phyloP scores from a whole-genome alignment of 148 eudicot genomes.

The Rhododendron williamsianum region DNA sequence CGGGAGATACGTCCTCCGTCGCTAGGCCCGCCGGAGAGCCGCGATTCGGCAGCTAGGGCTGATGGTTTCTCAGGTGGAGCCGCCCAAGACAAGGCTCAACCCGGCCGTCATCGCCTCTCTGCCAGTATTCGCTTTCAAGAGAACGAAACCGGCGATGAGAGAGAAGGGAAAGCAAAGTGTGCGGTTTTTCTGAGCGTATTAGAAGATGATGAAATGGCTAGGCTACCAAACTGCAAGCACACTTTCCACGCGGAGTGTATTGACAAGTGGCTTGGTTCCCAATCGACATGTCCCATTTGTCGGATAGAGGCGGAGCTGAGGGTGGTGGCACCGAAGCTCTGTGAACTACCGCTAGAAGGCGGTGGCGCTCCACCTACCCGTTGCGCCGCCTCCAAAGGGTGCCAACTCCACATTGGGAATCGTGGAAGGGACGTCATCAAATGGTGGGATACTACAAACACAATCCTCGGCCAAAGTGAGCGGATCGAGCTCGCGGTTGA shows the following conservation, averaged over 20 bases:
- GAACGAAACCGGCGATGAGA: background rate
- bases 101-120: conserved; percentile 35
- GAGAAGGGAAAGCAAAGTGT: conserved; percentile 20
- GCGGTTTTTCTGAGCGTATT: conserved; percentile 40
- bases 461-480: conserved; percentile 18
- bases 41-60: background rate
- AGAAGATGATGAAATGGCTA: conserved; percentile 28
- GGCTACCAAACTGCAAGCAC: conserved; percentile 36
- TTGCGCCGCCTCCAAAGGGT: conserved; percentile 32
- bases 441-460: background rate
- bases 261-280: conserved; percentile 43
- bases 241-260: conserved; percentile 53
- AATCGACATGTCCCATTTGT: conserved; percentile 57
- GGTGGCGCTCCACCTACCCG: background rate
- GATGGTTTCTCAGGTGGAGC: conserved; percentile 13
- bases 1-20: conserved; percentile 23
- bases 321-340: background rate
- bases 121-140: conserved; percentile 30
- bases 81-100: conserved; percentile 40
- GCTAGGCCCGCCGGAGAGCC: conserved; percentile 27
- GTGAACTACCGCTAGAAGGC: background rate
- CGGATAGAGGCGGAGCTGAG: conserved; percentile 40
- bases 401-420: background rate
- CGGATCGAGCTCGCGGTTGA: conserved; percentile 41
- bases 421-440: conserved; percentile 24